phyloP scores from a whole-genome alignment of 2,329 filamentous ascomycete genomes.

The Exophiala bonariae region DNA sequence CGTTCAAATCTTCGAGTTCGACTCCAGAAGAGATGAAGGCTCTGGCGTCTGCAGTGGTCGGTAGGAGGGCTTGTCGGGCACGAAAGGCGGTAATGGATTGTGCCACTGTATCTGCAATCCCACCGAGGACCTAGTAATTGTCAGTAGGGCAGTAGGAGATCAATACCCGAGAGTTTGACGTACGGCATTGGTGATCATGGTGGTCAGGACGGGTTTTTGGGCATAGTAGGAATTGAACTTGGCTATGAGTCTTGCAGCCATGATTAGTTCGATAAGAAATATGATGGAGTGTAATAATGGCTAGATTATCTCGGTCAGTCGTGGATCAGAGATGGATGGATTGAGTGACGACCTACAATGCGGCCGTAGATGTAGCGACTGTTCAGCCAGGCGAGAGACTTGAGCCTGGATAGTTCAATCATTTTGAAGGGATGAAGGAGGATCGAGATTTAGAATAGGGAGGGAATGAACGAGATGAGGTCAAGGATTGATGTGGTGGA shows the following conservation, averaged over 20 bases:
- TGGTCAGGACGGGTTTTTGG: slow-evolving; percentile 89
- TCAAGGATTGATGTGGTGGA: slow-evolving; percentile 3
- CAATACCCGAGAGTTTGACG: slow-evolving; percentile 29
- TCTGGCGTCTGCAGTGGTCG: slow-evolving; percentile 51
- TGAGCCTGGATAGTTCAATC: slow-evolving; percentile 41
- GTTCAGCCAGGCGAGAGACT: slow-evolving; percentile 46
- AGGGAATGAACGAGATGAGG: slow-evolving; percentile 10
- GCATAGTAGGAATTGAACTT: slow-evolving; percentile 96
- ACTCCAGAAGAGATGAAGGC: slow-evolving; percentile 61
- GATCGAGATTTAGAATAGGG: slow-evolving; percentile 24
- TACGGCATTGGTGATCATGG: slow-evolving; percentile 98
- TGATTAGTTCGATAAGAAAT: slow-evolving; percentile 83
- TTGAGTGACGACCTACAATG: slow-evolving; percentile 26
- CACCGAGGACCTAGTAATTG: slow-evolving; percentile 19
- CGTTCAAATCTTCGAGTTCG: slow-evolving; percentile 85
- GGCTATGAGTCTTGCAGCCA: slow-evolving; percentile 76
- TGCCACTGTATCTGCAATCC: slow-evolving; percentile 89
- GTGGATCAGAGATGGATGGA: slow-evolving; percentile 7
- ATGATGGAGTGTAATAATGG: slow-evolving; percentile 83
- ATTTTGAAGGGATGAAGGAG: slow-evolving; percentile 34
- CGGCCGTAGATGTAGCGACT: slow-evolving; percentile 44
- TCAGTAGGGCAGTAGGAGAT: slow-evolving; percentile 2
- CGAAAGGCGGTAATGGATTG: slow-evolving; percentile 82
- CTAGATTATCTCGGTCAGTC: slow-evolving; percentile 47
- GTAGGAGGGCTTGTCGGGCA: slow-evolving; percentile 60